phyloP scores from a whole-genome alignment of 225 moss, liverwort and hornwort genomes.

The Ulota crispa region DNA sequence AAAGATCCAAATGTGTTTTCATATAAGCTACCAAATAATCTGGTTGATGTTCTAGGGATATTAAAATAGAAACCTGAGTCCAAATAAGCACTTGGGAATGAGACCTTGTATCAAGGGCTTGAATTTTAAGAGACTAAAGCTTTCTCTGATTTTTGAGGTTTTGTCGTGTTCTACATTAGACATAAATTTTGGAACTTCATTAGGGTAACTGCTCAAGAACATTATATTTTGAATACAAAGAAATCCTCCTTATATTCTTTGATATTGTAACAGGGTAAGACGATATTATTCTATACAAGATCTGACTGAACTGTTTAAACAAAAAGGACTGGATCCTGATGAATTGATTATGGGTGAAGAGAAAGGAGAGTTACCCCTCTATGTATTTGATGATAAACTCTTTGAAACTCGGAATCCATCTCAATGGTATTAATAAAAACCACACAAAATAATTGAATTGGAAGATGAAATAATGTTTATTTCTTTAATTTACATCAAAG shows the following conservation, averaged over 20 bases:
- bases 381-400: slow-evolving; percentile 58
- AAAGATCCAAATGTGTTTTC: no score
- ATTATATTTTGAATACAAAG: no score
- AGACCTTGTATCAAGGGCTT: neutral
- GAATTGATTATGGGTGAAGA: slow-evolving; percentile 52
- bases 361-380: slow-evolving; percentile 52
- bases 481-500: fast-evolving
- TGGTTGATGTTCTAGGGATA: neutral
- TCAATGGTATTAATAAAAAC: slow-evolving; percentile 43
- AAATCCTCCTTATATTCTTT: neutral
- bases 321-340: slow-evolving; percentile 47
- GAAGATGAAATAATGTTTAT: neutral
- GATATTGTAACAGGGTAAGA: slow-evolving; percentile 6
- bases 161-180: neutral
- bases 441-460: fast-evolving
- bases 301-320: slow-evolving; percentile 47
- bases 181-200: neutral
- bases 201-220: neutral
- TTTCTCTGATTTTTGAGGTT: neutral
- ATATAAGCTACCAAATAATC: neutral
- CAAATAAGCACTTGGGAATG: neutral
- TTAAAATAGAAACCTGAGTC: neutral
- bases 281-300: slow-evolving; percentile 36
- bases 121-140: neutral
- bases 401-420: slow-evolving; percentile 63